Conservation (phyloP, 2,329 filamentous ascomycete species). For the Aureobasidium melanogenum region DNA sequence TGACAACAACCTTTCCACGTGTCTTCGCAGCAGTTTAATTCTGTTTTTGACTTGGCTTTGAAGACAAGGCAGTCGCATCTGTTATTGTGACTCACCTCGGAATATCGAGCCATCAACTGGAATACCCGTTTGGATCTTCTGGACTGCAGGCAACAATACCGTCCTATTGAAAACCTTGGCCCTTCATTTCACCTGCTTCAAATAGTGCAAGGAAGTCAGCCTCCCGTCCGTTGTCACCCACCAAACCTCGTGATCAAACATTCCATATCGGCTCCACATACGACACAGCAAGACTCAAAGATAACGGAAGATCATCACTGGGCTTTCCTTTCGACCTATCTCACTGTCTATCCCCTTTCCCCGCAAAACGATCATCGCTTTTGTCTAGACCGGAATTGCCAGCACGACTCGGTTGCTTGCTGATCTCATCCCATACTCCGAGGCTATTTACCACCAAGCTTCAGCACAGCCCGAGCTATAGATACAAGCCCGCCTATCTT, state of each 20-base stretch:
- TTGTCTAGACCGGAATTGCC: neutral
- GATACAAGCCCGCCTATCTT: neutral
- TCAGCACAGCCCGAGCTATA: slow-evolving; percentile 1
- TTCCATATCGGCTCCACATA: neutral
- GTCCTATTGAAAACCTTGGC: slow-evolving; percentile 1
- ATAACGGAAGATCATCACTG: neutral
- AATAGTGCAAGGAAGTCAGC: neutral
- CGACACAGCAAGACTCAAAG: neutral
- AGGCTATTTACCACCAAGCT: neutral
- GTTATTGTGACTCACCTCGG: neutral
- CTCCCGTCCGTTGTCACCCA: slow-evolving; percentile 2
- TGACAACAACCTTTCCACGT: neutral
- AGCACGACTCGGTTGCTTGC: neutral
- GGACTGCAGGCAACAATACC: neutral
- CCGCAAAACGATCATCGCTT: slow-evolving; percentile 7
- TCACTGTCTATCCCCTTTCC: neutral
- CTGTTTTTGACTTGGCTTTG: neutral
- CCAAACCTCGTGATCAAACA: neutral
- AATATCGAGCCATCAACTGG: neutral
- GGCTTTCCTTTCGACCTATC: slow-evolving; percentile 3
- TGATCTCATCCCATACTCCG: neutral
- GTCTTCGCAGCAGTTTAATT: neutral
- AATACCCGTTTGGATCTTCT: neutral
- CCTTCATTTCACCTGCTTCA: neutral
- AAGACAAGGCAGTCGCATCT: neutral